Conservation (phyloP, 495 filamentous ascomycete species). For the Glarea lozoyensis region DNA sequence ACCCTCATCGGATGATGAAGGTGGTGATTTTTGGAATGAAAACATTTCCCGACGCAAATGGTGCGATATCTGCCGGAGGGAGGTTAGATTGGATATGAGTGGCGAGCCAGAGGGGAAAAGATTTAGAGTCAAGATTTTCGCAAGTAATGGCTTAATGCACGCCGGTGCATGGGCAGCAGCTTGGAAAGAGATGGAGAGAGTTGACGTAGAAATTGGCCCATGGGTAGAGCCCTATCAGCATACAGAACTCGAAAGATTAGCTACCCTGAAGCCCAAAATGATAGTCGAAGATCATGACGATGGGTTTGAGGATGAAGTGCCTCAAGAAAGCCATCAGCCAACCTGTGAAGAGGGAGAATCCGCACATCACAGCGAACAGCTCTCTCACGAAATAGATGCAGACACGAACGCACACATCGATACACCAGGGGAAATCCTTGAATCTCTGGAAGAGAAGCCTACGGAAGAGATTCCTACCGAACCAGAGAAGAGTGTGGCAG, state of each 20-base stretch:
- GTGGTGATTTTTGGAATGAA: conserved; percentile 32
- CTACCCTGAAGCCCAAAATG: conserved; percentile 21
- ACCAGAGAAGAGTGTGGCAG: not conserved
- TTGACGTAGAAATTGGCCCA: conserved; percentile 85
- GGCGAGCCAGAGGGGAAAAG: conserved; percentile 33
- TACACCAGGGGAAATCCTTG: not conserved
- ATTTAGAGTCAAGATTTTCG: conserved; percentile 84
- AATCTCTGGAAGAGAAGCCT: not conserved
- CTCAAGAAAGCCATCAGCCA: conserved; percentile 1
- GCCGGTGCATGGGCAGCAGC: conserved; percentile 87
- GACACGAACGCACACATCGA: conserved; percentile 10
- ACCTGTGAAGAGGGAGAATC: too few relatives aligned
- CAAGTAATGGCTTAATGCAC: conserved; percentile 87
- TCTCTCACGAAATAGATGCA: conserved; percentile 1
- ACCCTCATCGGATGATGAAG: conserved; percentile 31
- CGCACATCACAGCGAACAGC: too few relatives aligned
- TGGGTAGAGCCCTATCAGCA: conserved; percentile 33
- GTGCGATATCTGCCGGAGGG: conserved; percentile 48
- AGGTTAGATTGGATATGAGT: conserved; percentile 30
- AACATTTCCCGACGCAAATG: conserved; percentile 41
- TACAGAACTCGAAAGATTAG: conserved; percentile 35
- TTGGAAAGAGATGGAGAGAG: conserved; percentile 95
- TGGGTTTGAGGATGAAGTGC: conserved; percentile 23
- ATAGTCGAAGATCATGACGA: conserved; percentile 22
- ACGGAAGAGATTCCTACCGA: not conserved